phyloP scores from a whole-genome alignment of 345 rosid species.

The Clausena lansium region DNA sequence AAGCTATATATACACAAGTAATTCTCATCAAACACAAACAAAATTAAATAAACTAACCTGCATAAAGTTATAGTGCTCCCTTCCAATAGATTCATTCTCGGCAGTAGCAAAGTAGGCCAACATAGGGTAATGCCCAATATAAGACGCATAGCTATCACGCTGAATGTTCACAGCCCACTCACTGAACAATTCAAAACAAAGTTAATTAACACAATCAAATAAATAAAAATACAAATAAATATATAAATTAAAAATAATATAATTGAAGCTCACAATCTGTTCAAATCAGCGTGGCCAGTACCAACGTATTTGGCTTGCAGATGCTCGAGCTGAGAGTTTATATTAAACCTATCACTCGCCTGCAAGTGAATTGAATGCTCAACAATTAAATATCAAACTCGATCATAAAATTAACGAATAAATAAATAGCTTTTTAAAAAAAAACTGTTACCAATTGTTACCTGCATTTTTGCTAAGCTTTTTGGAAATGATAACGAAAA shows the following conservation, averaged over 20 bases:
- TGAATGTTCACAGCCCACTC: slow-evolving; percentile 75
- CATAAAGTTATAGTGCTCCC: slow-evolving; percentile 94
- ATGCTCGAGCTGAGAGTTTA: slow-evolving; percentile 97
- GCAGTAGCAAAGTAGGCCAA: slow-evolving; percentile 86
- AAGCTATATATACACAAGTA: background rate
- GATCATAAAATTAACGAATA: background rate
- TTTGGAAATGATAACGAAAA: too few species aligned
- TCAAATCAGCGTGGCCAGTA: slow-evolving; percentile 91
- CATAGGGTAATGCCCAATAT: slow-evolving; percentile 80
- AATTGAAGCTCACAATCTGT: slow-evolving; percentile 71
- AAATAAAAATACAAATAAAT: slow-evolving; percentile 45
- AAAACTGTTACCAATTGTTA: too few species aligned
- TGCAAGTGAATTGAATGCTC: slow-evolving; percentile 24
- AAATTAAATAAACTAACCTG: slow-evolving; percentile 44
- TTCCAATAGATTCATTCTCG: slow-evolving; percentile 86
- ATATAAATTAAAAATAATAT: slow-evolving; percentile 19
- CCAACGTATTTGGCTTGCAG: slow-evolving; percentile 98
- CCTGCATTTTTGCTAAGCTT: background rate
- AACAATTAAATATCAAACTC: background rate
- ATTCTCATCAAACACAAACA: background rate
- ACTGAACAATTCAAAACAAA: slow-evolving; percentile 30
- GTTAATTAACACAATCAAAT: background rate
- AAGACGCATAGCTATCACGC: slow-evolving; percentile 84
- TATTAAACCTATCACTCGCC: slow-evolving; percentile 99
- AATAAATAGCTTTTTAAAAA: too few species aligned